These are phyloP conservation scores for Canavalia gladiata DNA, from an alignment of 306 rosid genomes.

Conservation along the genomic window DNA sequence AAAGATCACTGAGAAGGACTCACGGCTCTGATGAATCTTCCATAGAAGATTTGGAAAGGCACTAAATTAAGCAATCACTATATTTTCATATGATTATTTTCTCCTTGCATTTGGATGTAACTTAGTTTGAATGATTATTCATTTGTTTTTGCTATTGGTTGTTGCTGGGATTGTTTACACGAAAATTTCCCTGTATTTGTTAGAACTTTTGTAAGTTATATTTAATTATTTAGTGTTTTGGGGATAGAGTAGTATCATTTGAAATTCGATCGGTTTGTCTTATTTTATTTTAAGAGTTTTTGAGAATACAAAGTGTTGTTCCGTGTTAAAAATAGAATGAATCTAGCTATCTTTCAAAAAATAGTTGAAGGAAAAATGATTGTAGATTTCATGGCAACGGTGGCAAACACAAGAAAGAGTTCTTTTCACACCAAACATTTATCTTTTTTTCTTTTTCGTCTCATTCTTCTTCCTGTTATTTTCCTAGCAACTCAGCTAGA, in stretches of 20 bases:
- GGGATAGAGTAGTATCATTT: background rate
- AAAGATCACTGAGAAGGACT: conserved; percentile 45
- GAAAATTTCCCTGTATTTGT: background rate
- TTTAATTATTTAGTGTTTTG: background rate
- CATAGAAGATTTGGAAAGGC: conserved; percentile 38
- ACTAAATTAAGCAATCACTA: conserved; percentile 3
- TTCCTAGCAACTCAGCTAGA: too few relatives aligned
- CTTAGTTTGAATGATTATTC: conserved; percentile 1
- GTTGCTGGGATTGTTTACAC: conserved; percentile 31
- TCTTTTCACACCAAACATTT: too few relatives aligned
- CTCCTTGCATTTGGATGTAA: conserved; percentile 2
- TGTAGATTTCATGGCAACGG: too few relatives aligned
- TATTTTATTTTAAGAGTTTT: background rate
- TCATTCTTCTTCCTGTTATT: too few relatives aligned
- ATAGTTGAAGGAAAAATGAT: too few relatives aligned
- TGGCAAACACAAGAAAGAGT: too few relatives aligned
- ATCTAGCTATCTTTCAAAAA: too few relatives aligned
- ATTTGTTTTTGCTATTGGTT: conserved; percentile 2
- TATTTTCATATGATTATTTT: background rate
- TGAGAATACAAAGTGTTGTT: background rate
- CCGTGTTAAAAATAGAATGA: too few relatives aligned
- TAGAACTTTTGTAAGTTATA: background rate
- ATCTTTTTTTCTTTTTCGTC: too few relatives aligned
- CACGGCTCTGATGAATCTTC: background rate
- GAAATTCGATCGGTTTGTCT: background rate